Base-by-base conservation (phyloP, 106 monocot species). In the Allium sativum region DNA sequence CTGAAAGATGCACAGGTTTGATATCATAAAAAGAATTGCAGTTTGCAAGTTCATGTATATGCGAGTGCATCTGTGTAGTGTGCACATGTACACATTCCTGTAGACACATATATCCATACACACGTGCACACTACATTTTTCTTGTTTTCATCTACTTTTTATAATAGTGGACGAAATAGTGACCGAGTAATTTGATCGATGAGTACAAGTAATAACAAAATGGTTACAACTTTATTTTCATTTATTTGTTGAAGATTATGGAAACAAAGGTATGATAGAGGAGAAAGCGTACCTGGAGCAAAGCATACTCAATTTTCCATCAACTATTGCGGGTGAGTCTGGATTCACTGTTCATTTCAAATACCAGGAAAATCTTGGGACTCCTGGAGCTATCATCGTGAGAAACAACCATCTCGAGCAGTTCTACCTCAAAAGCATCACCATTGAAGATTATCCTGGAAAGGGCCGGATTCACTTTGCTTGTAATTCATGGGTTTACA, bases 1-100 rank as follows among this genome's bases (percentile, higher is more conserved):
- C 72, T 96, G 66, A 87, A 96, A 72, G 91, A 96, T 82, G 70
- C 96, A 48, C 96, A 96, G 87, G 96, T 84, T 69, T 12, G 84
- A 52, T 60, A 19, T 21, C 14, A 45, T 67, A 70, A 31, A 31
- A 31, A 47, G 44, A 1, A 55, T 18, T 59, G 47, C 21, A 46
- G 9, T 22, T 53, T 41, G 16, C 10, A 40, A 10, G 18, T 56
- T 55, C 50, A n/a, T 10, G 21, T 56, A 52, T 31, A 31, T 31
- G 31, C 5, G 31, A 3, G 31, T 31, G 31, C 31, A 2, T 31
- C 4, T 31, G 31, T 31, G 5, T 31, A 3, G 31, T 31, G 31
- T 31, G 5, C 31, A 31, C 5, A 5, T 31, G 5, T 31, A 31
- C 5, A 5, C 5, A 31, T 31, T 2, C 5, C 4, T 31, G 31